Base-by-base conservation (phyloP, 2,329 filamentous ascomycete genomes). In the Dactylellina leptospora region DNA sequence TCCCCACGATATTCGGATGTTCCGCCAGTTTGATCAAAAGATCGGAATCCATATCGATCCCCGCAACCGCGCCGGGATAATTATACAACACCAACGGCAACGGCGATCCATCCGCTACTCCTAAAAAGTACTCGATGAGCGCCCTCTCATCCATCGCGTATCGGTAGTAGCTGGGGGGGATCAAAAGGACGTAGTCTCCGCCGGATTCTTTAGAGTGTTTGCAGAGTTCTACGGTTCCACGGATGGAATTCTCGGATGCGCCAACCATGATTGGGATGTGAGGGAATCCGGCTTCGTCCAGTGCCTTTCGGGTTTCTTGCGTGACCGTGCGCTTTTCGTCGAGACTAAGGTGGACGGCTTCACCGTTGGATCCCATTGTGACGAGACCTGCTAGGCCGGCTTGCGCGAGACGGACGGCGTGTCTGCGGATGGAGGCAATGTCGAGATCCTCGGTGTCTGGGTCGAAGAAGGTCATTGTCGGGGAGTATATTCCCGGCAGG, bases 341-440 rank as follows among this genome's bases (percentile, higher is more conserved):
- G 76, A 88, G 88, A 44, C 87, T 87, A 30, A 93, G 84, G 77
- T 92, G 90, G 10, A 92, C 90, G 5, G 91, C 90, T 82, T 95
- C 91, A 76, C 90, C 90, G 78, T 93, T 93, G 78, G 88, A 91
- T 48, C 90, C 90, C 79, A 92, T 90, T 9, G 88, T 90, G 51
- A 90, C 88, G 48, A 93, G 83, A 18, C 90, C 90, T 13, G 88
- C 85, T 42, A 93, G 86, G 74, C 90, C 90, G 25, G 88, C 86
- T 62, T 84, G 79, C 48, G 89, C 90, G n/a, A 93, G 86, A 76
- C 87, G 86, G 56, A 90, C 84, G 36, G 89, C 87, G 78, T 85
- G 82, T 55, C 82, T 83, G 51, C 84, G 83, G 68, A 88, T 87
- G 38, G 86, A 85, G 33, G 82, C 80, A 10, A 85, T 82, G 77